Conservation (phyloP, 1,284 basidiomycete species). For the Pseudozyma thailandica region DNA sequence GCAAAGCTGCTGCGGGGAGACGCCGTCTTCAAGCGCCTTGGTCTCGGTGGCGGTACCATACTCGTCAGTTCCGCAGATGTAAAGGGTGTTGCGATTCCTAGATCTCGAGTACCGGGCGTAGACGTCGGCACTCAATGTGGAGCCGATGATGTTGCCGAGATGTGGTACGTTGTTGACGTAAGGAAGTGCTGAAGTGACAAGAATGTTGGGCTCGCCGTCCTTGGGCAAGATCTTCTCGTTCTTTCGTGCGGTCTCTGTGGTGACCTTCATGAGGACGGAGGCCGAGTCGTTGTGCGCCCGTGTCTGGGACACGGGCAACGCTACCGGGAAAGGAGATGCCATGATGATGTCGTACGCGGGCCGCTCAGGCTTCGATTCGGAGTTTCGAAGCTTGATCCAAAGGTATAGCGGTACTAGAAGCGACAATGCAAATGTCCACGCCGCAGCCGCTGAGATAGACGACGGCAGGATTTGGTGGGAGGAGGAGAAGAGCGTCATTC, state of each 20-base stretch:
- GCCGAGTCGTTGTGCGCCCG: conserved; percentile 44
- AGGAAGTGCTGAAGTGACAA: conserved; percentile 95
- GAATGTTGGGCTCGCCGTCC: conserved; percentile 70
- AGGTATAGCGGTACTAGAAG: background rate
- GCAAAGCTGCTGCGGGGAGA: conserved; percentile 86
- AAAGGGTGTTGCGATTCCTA: conserved; percentile 72
- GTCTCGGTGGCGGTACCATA: conserved; percentile 99
- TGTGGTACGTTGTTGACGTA: conserved; percentile 99
- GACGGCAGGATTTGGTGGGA: background rate
- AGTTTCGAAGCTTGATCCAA: background rate
- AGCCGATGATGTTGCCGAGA: conserved; percentile 98
- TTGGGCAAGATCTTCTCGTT: conserved; percentile 58
- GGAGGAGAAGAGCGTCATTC: background rate
- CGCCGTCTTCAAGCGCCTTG: conserved; percentile 90
- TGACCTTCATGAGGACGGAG: conserved; percentile 61
- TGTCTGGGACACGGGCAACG: conserved; percentile 47
- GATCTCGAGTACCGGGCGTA: conserved; percentile 83
- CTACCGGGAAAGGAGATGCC: conserved; percentile 64
- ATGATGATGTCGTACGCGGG: conserved; percentile 53
- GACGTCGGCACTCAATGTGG: conserved; percentile 92
- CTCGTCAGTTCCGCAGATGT: conserved; percentile 98
- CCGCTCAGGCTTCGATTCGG: conserved; percentile 10
- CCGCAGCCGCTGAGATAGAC: background rate
- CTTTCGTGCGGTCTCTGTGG: conserved; percentile 46
- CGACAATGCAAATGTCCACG: background rate